Base-by-base conservation (phyloP, 2,329 filamentous ascomycete species). In the Aspergillus persii region DNA sequence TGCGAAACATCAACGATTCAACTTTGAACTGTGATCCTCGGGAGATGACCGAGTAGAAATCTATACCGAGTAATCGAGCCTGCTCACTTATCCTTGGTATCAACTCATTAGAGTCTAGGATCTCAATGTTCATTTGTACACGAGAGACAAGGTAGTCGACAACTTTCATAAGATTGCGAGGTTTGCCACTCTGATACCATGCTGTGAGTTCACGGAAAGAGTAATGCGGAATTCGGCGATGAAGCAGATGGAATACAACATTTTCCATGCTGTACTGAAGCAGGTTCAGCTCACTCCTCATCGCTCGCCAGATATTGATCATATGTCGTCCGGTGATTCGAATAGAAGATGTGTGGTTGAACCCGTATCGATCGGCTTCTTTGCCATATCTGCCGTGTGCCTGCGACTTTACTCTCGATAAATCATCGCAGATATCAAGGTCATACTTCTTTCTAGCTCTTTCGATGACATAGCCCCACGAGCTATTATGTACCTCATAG, bases 11-110 rank as follows among this genome's bases (percentile, higher is more conserved):
- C 68, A 97, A 88, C 1, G 94, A 97, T 76, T 99, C 95, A 46
- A 99, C 95, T 74, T 99, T 99, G 83, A 96, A 98, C 71, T 99
- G 95, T 0, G 93, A 98, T 15, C 95, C 95, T 56, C 95, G 86
- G 5, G 91, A 94, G 70, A 97, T 95, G 56, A 99, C 95, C 0
- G 93, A 96, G 74, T 94, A 96, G 78, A 99, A 99, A 76, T 99
- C 95, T 0, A 98, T 90, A 0, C 95, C 95, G 3, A 99, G 83
- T 9, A 99, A 80, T 9, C 95, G 88, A 8, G 95, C 95, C 75
- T 99, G 95, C 74, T 99, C 95, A 67, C 92, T 96, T 0, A 92
- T 98, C 56, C 94, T 85, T 1, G 92, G 81, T 41, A 98, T 87
- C 26, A 98, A 81, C 70, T 97, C 95, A 65, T 96, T 97, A 8